phyloP scores from a whole-genome alignment of 371 early-diverging fungal genomes.

The Mortierella sp. region DNA sequence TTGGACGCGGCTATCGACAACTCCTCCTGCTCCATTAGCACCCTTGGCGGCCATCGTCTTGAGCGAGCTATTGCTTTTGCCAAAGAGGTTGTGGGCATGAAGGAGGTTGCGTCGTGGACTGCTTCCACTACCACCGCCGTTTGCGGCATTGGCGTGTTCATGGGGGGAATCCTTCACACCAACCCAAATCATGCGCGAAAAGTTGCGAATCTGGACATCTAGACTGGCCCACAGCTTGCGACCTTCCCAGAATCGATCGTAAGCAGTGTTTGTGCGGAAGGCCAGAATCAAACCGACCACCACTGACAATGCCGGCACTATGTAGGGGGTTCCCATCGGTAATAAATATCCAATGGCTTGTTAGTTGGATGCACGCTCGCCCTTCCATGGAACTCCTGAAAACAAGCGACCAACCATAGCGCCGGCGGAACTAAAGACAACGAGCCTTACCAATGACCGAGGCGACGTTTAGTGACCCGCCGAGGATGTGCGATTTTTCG shows the following conservation, averaged over 20 bases:
- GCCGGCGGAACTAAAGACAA: neutral
- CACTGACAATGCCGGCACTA: conserved; percentile 70
- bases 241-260: conserved; percentile 80
- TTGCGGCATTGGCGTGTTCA: neutral
- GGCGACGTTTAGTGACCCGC: conserved; percentile 25
- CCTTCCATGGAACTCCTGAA: neutral
- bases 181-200: conserved; percentile 76
- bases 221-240: conserved; percentile 72
- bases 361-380: neutral
- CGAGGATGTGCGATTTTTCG: conserved; percentile 12
- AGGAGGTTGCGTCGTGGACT: conserved; percentile 12
- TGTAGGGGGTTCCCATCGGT: too few species aligned
- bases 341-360: neutral
- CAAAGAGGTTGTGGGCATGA: conserved; percentile 39
- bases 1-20: neutral
- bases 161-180: conserved; percentile 63
- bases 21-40: neutral
- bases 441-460: conserved; percentile 40
- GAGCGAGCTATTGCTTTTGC: conserved; percentile 19
- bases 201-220: conserved; percentile 68
- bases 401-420: neutral
- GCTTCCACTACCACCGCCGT: conserved; percentile 9
- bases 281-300: conserved; percentile 75
- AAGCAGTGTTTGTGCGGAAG: conserved; percentile 81
- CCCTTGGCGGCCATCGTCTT: neutral